Conservation (phyloP, 345 rosid species). For the Boechera retrofracta region DNA sequence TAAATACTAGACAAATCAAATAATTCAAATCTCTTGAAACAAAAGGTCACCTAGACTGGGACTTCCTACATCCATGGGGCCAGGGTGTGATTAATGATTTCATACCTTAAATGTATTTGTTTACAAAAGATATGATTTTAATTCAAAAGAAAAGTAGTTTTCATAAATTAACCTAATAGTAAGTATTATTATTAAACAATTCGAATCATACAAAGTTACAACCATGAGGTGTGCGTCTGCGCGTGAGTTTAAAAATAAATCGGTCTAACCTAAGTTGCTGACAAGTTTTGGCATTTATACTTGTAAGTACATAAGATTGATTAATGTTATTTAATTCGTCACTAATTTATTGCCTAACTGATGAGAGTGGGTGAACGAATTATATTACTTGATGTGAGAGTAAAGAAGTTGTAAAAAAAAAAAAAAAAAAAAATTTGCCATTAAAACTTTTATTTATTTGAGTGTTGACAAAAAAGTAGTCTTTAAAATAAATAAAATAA, state of each 20-base stretch:
- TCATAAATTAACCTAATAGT: not conserved
- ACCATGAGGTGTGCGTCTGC: not conserved
- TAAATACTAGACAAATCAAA: not conserved
- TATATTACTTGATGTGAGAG: not conserved
- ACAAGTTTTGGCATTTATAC: constrained; percentile 41
- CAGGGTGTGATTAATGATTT: not conserved
- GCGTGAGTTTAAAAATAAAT: constrained; percentile 5
- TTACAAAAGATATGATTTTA: not conserved
- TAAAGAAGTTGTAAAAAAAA: not conserved
- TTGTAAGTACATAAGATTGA: constrained; percentile 25
- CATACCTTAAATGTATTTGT: not conserved
- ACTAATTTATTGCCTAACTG: constrained; percentile 10
- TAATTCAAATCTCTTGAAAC: not conserved
- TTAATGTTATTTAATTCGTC: constrained; percentile 25
- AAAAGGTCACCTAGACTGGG: constrained; percentile 5
- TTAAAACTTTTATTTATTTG: not conserved
- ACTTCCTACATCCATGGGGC: not conserved
- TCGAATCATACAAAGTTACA: not conserved
- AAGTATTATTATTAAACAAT: not conserved
- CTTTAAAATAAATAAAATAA: not conserved
- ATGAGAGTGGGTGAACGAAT: constrained; percentile 30
- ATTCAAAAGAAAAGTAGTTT: not conserved
- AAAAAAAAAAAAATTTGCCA: not conserved
- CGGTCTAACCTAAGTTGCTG: constrained; percentile 33
- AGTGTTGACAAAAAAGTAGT: not conserved